Base-by-base conservation (phyloP, 176 grass and related monocot genomes). In the Paspalum vaginatum region DNA sequence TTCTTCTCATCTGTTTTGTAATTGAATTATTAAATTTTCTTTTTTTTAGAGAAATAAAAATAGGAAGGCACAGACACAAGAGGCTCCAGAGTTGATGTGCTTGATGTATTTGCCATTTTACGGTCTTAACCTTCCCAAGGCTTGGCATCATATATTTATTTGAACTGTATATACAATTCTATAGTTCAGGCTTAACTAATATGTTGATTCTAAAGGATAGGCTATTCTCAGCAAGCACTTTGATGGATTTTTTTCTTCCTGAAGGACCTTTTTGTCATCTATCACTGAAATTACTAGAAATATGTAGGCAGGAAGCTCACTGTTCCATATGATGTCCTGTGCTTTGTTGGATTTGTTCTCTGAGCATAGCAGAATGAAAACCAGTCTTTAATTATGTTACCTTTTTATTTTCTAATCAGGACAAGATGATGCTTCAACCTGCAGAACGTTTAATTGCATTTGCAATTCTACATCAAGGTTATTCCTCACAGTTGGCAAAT, bases 361-460 rank as follows among this genome's bases (percentile, higher is more conserved):
- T 61, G 18, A 84, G 39, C 45, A 12, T 55, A 68, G 27, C 46
- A 26, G 14, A 57, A 11, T 8, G 14, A 57, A 41, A 82, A 18
- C 25, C 14, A 54, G 18, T 10, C 71, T 47, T 56, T 52, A 14
- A 74, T 78, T 52, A 50, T 45, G 43, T 41, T 62, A 50, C 41
- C 14, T 52, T 68, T 26, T n/a, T n/a, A n/a, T n/a, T 56, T 69
- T 57, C 63, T 86, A 5, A 41, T 58, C 90, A 98, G 95, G 95
- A 98, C 86, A 98, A 93, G 77, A 75, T 72, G 60, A 76, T 98
- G 86, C 84, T 98, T 84, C 83, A 54, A 89, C 84, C 86, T 61
- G 84, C 86, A 80, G 90, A 95, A 81, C 95, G 95, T 51, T 84
- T 98, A 85, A 80, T 98, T 89, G 95, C 92, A 83, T 89, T 93